These are phyloP conservation scores for Lentinula aciculospora DNA, from an alignment of 768 basidiomycete genomes.

Conservation along the genomic window DNA sequence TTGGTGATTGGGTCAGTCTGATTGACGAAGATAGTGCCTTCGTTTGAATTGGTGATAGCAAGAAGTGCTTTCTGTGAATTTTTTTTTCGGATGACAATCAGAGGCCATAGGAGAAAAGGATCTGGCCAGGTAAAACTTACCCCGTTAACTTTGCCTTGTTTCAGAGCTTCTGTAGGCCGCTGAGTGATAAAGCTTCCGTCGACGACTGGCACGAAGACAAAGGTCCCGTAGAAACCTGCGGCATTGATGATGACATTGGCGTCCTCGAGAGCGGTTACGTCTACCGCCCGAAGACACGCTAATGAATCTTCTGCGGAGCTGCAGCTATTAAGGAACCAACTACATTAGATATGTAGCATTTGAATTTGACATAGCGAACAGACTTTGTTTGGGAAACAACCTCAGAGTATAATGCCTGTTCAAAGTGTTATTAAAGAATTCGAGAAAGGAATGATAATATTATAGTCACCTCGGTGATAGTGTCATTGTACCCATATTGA, in stretches of 20 bases:
- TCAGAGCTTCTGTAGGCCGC: slow-evolving; percentile 21
- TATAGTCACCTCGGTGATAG: slow-evolving; percentile 22
- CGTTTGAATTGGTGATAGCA: slow-evolving; percentile 22
- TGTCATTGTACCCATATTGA: slow-evolving; percentile 27
- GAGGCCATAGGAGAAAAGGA: neutral
- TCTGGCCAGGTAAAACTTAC: slow-evolving; percentile 20
- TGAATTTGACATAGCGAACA: neutral
- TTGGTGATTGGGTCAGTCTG: slow-evolving; percentile 10
- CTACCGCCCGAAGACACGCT: slow-evolving; percentile 21
- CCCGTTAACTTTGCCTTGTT: slow-evolving; percentile 23
- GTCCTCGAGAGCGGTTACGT: slow-evolving; percentile 14
- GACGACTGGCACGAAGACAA: slow-evolving; percentile 22
- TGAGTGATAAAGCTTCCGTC: slow-evolving; percentile 27
- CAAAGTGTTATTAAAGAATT: neutral
- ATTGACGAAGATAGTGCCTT: slow-evolving; percentile 24
- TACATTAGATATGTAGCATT: neutral
- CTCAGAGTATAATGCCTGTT: neutral
- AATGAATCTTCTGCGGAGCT: slow-evolving; percentile 9
- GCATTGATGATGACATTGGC: slow-evolving; percentile 14
- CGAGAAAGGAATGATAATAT: neutral
- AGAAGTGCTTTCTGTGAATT: slow-evolving; percentile 16
- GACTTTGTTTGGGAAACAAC: neutral
- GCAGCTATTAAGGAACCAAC: neutral
- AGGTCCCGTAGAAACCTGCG: slow-evolving; percentile 19
- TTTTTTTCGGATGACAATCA: neutral